phyloP scores from a whole-genome alignment of 129 eudicot genomes.

The Scalesia atractyloides region DNA sequence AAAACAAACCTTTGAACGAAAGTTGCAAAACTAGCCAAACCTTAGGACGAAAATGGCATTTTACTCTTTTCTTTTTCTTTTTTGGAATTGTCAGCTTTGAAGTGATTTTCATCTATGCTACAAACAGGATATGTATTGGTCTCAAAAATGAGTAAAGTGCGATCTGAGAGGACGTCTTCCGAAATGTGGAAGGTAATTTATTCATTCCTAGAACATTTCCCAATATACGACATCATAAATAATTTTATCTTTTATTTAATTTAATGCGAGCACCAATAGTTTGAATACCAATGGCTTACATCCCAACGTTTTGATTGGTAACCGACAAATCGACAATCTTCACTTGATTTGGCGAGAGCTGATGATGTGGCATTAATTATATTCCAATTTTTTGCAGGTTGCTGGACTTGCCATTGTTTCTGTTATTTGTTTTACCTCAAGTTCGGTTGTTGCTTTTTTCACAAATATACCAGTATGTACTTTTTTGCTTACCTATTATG shows the following conservation, averaged over 20 bases:
- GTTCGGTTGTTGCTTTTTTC: conserved; percentile 68
- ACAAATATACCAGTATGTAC: conserved; percentile 82
- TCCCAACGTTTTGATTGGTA: conserved; percentile 14
- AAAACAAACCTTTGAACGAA: no score
- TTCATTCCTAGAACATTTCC: conserved; percentile 2
- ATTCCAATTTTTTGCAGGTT: conserved; percentile 53
- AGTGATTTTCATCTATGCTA: background rate
- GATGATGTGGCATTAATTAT: conserved; percentile 5
- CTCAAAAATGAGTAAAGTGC: conserved; percentile 88
- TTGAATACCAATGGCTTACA: no score
- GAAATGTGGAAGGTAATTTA: conserved; percentile 86
- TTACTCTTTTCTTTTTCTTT: no score
- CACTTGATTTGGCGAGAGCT: background rate
- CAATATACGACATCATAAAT: conserved; percentile 7
- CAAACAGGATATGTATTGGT: conserved; percentile 66
- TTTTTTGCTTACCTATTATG: background rate
- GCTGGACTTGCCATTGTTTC: conserved; percentile 84
- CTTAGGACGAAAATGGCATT: no score
- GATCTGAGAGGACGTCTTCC: conserved; percentile 82
- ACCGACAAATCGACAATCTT: background rate
- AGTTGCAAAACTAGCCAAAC: no score
- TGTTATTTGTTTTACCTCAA: conserved; percentile 74
- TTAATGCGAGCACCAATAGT: background rate
- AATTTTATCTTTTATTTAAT: conserved; percentile 6
- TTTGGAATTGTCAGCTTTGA: conserved; percentile 1